Evolutionary conservation across 2,329 filamentous ascomycete genomes (phyloP).

Genomic region (Penicillium sp.): DNA sequence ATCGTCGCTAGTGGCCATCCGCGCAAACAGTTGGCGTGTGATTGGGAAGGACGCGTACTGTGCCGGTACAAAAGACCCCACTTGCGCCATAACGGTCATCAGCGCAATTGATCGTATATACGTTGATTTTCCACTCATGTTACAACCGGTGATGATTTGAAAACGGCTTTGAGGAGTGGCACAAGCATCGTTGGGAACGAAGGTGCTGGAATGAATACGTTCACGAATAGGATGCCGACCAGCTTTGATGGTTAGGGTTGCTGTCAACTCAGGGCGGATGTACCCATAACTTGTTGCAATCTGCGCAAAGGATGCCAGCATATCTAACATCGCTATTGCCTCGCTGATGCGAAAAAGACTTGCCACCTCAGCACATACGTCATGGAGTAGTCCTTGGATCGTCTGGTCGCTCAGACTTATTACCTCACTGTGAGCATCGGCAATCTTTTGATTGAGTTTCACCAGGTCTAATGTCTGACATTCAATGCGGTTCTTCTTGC

Average conservation of each 20-base stretch:
- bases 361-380: constrained; percentile 66
- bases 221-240: constrained; percentile 76
- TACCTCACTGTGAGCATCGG: constrained; percentile 76
- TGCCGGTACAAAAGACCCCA: constrained; percentile 85
- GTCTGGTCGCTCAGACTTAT: constrained; percentile 74
- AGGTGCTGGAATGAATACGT: constrained; percentile 61
- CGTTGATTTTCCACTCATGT: constrained; percentile 97
- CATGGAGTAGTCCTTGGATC: constrained; percentile 63
- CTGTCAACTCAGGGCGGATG: constrained; percentile 61
- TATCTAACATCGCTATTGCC: constrained; percentile 78
- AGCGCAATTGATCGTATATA: constrained; percentile 84
- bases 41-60: constrained; percentile 76
- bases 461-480: constrained; percentile 81
- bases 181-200: constrained; percentile 86
- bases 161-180: constrained; percentile 74
- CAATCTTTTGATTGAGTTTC: constrained; percentile 71
- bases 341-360: constrained; percentile 79
- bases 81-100: constrained; percentile 86
- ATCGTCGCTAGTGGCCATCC: constrained; percentile 78
- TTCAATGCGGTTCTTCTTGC: constrained; percentile 69
- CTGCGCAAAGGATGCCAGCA: constrained; percentile 72
- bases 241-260: constrained; percentile 64
- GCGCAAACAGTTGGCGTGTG: constrained; percentile 75
- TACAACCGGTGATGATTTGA: constrained; percentile 90
- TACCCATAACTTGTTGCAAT: constrained; percentile 63